These are phyloP conservation scores for Boletus insuetus DNA, from an alignment of 768 basidiomycete species.

Conservation along the genomic window DNA sequence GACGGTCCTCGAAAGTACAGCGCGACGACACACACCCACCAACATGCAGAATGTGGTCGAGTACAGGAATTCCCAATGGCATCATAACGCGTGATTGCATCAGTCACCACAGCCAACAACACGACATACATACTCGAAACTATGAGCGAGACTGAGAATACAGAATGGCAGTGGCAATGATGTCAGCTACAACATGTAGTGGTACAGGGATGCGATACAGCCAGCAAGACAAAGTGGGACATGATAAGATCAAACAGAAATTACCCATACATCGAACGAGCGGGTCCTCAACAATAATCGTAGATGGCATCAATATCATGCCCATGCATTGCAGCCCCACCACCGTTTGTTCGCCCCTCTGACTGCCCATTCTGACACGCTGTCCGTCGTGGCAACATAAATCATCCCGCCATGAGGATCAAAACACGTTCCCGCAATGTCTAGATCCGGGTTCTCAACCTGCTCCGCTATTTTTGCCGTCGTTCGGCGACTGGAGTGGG, in stretches of 20 bases:
- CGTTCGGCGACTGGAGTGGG: conserved; percentile 19
- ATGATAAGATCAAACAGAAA: conserved; percentile 7
- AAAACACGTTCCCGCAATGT: conserved; percentile 72
- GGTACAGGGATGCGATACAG: conserved; percentile 21
- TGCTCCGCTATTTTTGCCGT: conserved; percentile 12
- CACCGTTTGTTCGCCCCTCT: conserved; percentile 69
- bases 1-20: conserved; percentile 9
- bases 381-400: conserved; percentile 63
- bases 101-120: too few species aligned
- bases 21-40: conserved; percentile 22
- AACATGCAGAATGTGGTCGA: conserved; percentile 19
- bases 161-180: not conserved
- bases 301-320: conserved; percentile 22
- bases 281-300: not conserved
- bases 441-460: conserved; percentile 32
- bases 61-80: not conserved
- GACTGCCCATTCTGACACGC: conserved; percentile 77
- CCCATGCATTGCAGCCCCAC: conserved; percentile 57
- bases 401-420: conserved; percentile 66
- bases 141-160: not conserved
- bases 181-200: conserved; percentile 17
- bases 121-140: not conserved
- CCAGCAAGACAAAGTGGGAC: not conserved
- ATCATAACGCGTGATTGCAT: too few species aligned
- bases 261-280: not conserved